Percentiles rank a stretch among this genome's conserved stretches.
Evolutionary conservation across 83 land plant genomes (phyloP).

Genomic region (Picea abies): DNA sequence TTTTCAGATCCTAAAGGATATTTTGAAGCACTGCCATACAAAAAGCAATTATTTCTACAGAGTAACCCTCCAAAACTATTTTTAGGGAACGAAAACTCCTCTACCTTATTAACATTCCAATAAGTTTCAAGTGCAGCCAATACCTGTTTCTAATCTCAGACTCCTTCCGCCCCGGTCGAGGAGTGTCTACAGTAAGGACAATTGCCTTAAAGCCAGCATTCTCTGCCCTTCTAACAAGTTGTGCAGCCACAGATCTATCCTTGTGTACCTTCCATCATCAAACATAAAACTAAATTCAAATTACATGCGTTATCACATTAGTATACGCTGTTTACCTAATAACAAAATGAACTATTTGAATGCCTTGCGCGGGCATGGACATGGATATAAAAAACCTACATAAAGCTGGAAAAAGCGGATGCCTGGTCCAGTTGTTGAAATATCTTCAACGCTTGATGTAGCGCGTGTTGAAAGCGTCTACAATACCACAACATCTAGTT

Average conservation of each 20-base stretch:
- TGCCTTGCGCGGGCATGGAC: not conserved
- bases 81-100: not conserved
- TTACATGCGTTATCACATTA: not conserved
- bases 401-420: conserved; percentile 50
- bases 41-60: not conserved
- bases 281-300: too few species aligned
- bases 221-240: conserved; percentile 92
- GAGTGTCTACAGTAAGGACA: conserved; percentile 94
- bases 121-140: not conserved
- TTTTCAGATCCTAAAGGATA: not conserved
- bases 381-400: conserved; percentile 29
- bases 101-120: not conserved
- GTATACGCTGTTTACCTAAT: not conserved
- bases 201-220: conserved; percentile 95
- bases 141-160: conserved; percentile 93
- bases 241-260: conserved; percentile 78
- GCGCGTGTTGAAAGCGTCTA: conserved; percentile 39
- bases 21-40: not conserved
- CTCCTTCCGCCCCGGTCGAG: conserved; percentile 91
- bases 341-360: not conserved
- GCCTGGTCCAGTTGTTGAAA: conserved; percentile 28
- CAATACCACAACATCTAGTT: not conserved
- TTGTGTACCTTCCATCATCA: conserved; percentile 42
- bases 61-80: not conserved
- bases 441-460: conserved; percentile 38